phyloP scores from a whole-genome alignment of 768 basidiomycete species.

The Tulasnella sp. region DNA sequence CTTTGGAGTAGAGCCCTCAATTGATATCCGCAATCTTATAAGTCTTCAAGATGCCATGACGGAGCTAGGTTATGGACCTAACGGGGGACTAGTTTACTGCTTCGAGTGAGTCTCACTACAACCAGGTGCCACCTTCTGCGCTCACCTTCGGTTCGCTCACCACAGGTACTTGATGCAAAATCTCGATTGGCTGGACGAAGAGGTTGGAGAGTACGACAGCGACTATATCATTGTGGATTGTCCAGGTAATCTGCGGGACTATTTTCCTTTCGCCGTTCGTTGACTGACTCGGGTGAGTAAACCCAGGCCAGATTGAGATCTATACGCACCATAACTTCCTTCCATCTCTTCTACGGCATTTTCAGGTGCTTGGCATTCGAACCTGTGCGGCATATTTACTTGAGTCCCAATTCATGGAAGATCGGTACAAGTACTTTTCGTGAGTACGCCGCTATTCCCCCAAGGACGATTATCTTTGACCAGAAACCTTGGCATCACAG shows the following conservation, averaged over 20 bases:
- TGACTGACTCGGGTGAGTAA: background rate
- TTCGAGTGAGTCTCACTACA: constrained; percentile 75
- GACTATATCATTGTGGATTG: constrained; percentile 93
- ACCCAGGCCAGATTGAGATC: constrained; percentile 87
- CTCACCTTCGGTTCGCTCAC: background rate
- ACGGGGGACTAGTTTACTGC: constrained; percentile 94
- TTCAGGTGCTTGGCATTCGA: constrained; percentile 66
- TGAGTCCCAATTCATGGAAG: constrained; percentile 99
- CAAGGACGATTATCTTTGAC: background rate
- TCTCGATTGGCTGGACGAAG: constrained; percentile 97
- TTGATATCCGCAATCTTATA: constrained; percentile 91
- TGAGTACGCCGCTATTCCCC: constrained; percentile 24
- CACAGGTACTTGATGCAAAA: constrained; percentile 88
- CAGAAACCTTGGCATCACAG: too few relatives aligned
- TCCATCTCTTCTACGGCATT: constrained; percentile 67
- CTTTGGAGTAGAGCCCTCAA: constrained; percentile 84
- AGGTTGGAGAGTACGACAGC: constrained; percentile 87
- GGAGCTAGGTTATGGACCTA: constrained; percentile 90
- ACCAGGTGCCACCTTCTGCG: background rate
- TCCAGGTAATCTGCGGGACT: constrained; percentile 43
- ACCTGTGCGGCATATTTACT: constrained; percentile 87
- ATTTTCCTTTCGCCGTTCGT: background rate
- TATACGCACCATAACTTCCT: constrained; percentile 98
- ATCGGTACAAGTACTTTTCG: constrained; percentile 97
- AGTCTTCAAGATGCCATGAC: constrained; percentile 92